Base-by-base conservation (phyloP, 768 basidiomycete genomes). In the Leccinum variicolor region DNA sequence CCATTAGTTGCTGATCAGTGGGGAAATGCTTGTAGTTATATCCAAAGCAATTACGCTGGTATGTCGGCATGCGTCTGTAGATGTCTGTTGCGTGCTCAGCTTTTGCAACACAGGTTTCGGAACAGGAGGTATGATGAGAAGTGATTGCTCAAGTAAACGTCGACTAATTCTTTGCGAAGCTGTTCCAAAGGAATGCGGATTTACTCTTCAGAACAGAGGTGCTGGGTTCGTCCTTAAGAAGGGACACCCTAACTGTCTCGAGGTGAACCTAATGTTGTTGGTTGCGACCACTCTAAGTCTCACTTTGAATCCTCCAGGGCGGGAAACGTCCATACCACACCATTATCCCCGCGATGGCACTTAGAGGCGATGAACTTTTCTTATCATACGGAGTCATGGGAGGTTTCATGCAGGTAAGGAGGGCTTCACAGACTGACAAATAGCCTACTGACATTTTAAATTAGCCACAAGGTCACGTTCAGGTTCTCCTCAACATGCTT, bases 181-280 rank as follows among this genome's bases (percentile, higher is more conserved):
- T 31, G 79, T 99, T 39, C 97, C 97, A 0, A 87, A 90, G 64
- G 94, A 89, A 0, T 97, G 94, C 65, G 97, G 97, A 0, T 99
- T 99, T 72, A 97, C 94, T 0, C 80, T 99, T 14, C 97, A 99
- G 74, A 97, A 97, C 72, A 82, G 97, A 55, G 97, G 97, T 2
- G 79, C 85, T 11, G 88, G 90, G 6, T 99, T 99, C 71, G 78
- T 84, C 7, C 77, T 98, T 23, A 78, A 81, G 53, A 83, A 91
- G 56, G 84, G 83, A 1, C 96, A 98, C 69, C 89, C 93, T 1
- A 98, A 99, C 67, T 82, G 80, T 29, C 75, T 98, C 53, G 76
- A 87, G 75, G 93, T 90, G 53, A 58, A 66, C 54, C 14, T 47
- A 10, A 13, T 19, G 15, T 11, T 28, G 15, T 19, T 34, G 13